These are phyloP conservation scores for Vitis rotundifolia DNA, from an alignment of 164 flowering plant species.

Conservation along the genomic window DNA sequence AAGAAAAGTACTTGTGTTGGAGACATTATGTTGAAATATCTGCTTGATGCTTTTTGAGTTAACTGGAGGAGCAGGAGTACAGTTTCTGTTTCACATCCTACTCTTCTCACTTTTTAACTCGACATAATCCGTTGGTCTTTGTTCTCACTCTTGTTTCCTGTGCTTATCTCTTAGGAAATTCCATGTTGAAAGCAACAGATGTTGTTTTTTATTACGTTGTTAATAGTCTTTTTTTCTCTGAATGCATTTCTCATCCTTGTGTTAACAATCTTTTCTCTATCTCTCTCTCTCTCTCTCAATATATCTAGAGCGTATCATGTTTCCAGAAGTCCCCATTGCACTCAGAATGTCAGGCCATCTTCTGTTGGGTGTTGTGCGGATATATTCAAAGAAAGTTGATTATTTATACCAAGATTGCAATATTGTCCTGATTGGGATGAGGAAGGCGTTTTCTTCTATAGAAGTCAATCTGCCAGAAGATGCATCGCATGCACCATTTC, in stretches of 20 bases:
- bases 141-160: too few species aligned
- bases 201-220: not conserved
- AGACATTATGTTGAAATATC: too few species aligned
- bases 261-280: not conserved
- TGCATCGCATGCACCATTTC: conserved; percentile 61
- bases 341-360: conserved; percentile 84
- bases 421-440: conserved; percentile 31
- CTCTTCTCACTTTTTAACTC: too few species aligned
- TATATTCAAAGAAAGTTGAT: conserved; percentile 87
- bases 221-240: not conserved
- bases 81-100: too few species aligned
- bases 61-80: too few species aligned
- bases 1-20: too few species aligned
- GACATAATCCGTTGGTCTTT: too few species aligned
- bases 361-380: conserved; percentile 86
- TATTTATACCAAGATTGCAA: conserved; percentile 69
- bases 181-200: not conserved
- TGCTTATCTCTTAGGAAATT: too few species aligned
- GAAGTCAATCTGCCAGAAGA: conserved; percentile 64
- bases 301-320: conserved; percentile 64
- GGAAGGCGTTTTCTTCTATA: conserved; percentile 37
- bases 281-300: not conserved
- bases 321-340: conserved; percentile 84
- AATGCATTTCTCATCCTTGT: not conserved
- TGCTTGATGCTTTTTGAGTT: too few species aligned